Conservation (phyloP, 2,329 filamentous ascomycete genomes). For the Daldinia sp. region DNA sequence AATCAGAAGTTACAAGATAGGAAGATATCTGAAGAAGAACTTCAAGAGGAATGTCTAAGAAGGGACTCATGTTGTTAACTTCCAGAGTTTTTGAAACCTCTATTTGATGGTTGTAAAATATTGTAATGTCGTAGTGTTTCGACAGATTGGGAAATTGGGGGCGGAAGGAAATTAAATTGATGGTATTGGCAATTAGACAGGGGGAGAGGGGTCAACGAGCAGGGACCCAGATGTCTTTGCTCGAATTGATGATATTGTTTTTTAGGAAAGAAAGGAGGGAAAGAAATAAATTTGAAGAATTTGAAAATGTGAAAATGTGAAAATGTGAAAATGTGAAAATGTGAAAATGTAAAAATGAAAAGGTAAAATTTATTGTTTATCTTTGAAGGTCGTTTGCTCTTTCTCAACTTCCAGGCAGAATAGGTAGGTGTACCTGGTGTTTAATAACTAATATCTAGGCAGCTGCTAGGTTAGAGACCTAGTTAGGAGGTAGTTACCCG, state of each 20-base stretch:
- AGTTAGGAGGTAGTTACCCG: not conserved
- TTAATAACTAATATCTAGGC: not conserved
- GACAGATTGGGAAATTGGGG: not conserved
- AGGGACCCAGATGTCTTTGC: not conserved
- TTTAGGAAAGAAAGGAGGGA: not conserved
- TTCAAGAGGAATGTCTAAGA: constrained; percentile 63
- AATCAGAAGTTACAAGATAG: constrained; percentile 62
- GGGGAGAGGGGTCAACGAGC: not conserved
- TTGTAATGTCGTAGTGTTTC: not conserved
- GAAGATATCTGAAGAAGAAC: constrained; percentile 63
- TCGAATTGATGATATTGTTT: not conserved
- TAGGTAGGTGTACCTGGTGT: too few relatives aligned
- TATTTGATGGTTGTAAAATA: not conserved
- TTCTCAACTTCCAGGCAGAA: not conserved
- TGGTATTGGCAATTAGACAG: not conserved
- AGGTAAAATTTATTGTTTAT: not conserved
- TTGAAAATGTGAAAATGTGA: not conserved
- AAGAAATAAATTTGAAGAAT: too few relatives aligned
- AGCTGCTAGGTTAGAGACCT: constrained; percentile 1
- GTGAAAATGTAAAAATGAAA: not conserved
- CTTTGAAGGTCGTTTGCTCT: not conserved
- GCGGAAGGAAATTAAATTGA: not conserved
- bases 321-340: not conserved
- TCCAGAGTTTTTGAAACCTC: constrained; percentile 8
- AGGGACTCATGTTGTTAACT: constrained; percentile 13